A percentile compares a stretch with the other conserved stretches of the same genome.
Evolutionary conservation across 805 yeast species (phyloP).

Genomic region (Kazachstania psychrophila): DNA sequence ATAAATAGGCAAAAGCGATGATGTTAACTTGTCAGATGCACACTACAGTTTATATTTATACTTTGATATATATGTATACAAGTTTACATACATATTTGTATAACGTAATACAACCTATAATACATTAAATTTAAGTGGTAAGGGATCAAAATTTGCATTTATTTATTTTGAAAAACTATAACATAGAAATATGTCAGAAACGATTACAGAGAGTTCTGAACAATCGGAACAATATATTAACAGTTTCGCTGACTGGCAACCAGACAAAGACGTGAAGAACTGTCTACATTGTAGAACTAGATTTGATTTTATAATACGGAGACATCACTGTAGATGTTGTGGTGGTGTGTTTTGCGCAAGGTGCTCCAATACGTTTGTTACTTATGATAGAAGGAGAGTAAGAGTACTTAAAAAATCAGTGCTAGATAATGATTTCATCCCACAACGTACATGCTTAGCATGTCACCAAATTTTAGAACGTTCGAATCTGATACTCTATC

Average conservation of each 20-base stretch:
- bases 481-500: background rate
- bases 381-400: constrained; percentile 22
- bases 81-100: too few species aligned
- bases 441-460: constrained; percentile 48
- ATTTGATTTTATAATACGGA: constrained; percentile 45
- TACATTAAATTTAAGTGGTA: too few species aligned
- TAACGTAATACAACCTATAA: too few species aligned
- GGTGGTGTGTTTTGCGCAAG: constrained; percentile 52
- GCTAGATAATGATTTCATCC: constrained; percentile 24
- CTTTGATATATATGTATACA: too few species aligned
- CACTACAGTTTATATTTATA: too few species aligned
- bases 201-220: background rate
- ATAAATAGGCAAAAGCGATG: too few species aligned
- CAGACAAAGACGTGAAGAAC: constrained; percentile 18
- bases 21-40: too few species aligned
- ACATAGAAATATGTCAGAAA: background rate
- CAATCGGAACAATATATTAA: constrained; percentile 1
- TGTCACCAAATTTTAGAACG: constrained; percentile 33
- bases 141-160: too few species aligned
- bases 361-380: constrained; percentile 23
- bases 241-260: constrained; percentile 26
- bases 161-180: background rate
- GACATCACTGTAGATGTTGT: constrained; percentile 64
- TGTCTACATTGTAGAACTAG: constrained; percentile 41
- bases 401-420: constrained; percentile 17